Conservation (phyloP, 768 basidiomycete species). For the Suillus bovinus region DNA sequence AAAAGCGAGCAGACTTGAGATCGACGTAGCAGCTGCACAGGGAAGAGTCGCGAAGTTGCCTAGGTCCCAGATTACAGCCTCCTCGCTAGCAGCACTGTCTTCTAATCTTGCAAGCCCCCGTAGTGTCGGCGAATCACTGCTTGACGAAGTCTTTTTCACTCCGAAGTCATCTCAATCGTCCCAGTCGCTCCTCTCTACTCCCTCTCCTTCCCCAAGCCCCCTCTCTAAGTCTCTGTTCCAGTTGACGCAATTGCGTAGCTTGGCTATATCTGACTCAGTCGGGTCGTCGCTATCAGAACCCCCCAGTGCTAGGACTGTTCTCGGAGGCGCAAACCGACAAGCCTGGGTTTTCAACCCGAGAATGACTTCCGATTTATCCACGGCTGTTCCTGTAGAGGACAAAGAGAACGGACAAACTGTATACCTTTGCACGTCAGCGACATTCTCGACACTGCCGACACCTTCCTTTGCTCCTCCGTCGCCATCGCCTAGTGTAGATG, state of each 20-base stretch:
- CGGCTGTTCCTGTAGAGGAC: conserved; percentile 11
- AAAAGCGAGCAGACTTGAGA: background rate
- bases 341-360: conserved; percentile 5
- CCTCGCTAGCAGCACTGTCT: background rate
- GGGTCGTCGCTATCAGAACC: background rate
- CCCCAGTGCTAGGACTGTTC: background rate
- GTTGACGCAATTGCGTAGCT: background rate
- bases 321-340: conserved; percentile 7
- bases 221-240: background rate
- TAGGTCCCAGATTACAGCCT: background rate
- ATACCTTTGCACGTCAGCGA: conserved; percentile 20
- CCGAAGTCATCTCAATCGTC: conserved; percentile 3
- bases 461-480: conserved; percentile 32
- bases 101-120: background rate
- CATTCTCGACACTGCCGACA: conserved; percentile 28
- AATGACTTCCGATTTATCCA: conserved; percentile 11
- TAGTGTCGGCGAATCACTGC: conserved; percentile 3
- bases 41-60: background rate
- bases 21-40: background rate
- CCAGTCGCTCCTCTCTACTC: conserved; percentile 2
- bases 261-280: background rate
- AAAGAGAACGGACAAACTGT: conserved; percentile 20
- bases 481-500: conserved; percentile 28
- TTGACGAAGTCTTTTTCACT: conserved; percentile 6
- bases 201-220: conserved; percentile 4